Base-by-base conservation (phyloP, 2,329 filamentous ascomycete genomes). In the Seiridium cupressi region DNA sequence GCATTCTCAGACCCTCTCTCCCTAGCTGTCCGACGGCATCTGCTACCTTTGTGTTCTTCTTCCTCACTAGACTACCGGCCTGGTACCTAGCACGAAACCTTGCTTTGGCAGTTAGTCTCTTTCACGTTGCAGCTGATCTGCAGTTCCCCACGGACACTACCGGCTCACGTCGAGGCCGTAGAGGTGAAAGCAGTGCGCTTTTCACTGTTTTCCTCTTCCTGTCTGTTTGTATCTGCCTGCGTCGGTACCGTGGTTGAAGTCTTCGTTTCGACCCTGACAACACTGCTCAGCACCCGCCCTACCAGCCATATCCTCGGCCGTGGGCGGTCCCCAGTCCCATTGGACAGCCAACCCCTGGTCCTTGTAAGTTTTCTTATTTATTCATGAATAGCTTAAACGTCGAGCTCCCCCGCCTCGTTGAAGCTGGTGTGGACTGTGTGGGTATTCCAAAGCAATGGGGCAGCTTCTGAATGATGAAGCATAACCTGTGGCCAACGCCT, bases 381-480 rank as follows among this genome's bases (percentile, higher is more conserved):
- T 35, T 35, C 47, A 32, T 53, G 31, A 35, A 55, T 35, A 10
- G 26, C 38, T 31, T 44, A 55, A 55, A 10, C 53, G 44, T 44
- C 38, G 40, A 55, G 36, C 53, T 55, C 44, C 53, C 53, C 53
- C 53, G 53, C 53, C 40, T 42, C 38, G 32, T 55, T 18, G 38
- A 40, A 18, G 51, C 51, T 38, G 34, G 3, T 54, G 36, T 38
- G 51, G 51, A 38, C 26, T 40, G 34, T 38, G 34, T 49, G 47
- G 47, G 47, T 32, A 49, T n/a, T 13, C 49, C 44, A 5, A 18
- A n/a, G 36, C 31, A 38, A 31, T 5, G 49, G 49, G 11, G 32
- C 47, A 26, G 11, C 10, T 26, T 31, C 7, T 32, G 47, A 26
- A 49, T 26, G 47, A 5, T 26, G 47, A 49, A 44, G 42, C 9